These are phyloP conservation scores for Boletus sp. DNA, from an alignment of 768 basidiomycete genomes.

Conservation along the genomic window DNA sequence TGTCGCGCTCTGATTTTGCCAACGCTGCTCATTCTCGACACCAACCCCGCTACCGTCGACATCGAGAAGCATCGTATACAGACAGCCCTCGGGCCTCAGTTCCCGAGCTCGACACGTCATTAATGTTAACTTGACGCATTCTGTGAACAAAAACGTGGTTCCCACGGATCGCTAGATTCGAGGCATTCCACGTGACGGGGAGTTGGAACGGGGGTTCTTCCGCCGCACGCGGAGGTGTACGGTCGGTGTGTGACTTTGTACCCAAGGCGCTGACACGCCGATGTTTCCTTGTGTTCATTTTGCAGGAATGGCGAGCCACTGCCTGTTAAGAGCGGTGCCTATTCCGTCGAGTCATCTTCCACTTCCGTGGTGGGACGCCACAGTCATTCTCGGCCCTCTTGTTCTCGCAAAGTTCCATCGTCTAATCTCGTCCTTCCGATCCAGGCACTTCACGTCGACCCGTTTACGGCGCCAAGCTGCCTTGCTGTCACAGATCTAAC, in stretches of 20 bases:
- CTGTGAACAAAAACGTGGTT: not conserved
- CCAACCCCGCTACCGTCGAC: no score
- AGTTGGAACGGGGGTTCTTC: conserved; percentile 6
- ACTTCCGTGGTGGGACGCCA: conserved; percentile 24
- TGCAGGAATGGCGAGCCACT: conserved; percentile 22
- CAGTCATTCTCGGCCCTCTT: conserved; percentile 18
- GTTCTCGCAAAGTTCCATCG: conserved; percentile 16
- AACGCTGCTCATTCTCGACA: no score
- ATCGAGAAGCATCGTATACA: no score
- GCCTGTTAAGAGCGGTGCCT: conserved; percentile 23
- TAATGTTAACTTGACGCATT: no score
- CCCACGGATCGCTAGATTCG: not conserved
- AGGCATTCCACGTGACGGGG: not conserved
- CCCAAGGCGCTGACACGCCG: conserved; percentile 20
- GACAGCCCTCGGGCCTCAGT: no score
- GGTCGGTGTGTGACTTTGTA: conserved; percentile 12
- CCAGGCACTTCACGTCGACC: conserved; percentile 11
- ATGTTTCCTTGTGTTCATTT: conserved; percentile 20
- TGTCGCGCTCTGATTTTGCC: no score
- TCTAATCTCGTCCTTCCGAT: conserved; percentile 25
- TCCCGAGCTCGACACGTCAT: no score
- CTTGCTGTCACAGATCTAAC: conserved; percentile 31
- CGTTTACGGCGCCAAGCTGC: conserved; percentile 26
- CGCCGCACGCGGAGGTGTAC: conserved; percentile 21
- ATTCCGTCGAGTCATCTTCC: conserved; percentile 8